These are phyloP conservation scores for Lotmaria passim DNA, from an alignment of 208 protist genomes.

Conservation along the genomic window DNA sequence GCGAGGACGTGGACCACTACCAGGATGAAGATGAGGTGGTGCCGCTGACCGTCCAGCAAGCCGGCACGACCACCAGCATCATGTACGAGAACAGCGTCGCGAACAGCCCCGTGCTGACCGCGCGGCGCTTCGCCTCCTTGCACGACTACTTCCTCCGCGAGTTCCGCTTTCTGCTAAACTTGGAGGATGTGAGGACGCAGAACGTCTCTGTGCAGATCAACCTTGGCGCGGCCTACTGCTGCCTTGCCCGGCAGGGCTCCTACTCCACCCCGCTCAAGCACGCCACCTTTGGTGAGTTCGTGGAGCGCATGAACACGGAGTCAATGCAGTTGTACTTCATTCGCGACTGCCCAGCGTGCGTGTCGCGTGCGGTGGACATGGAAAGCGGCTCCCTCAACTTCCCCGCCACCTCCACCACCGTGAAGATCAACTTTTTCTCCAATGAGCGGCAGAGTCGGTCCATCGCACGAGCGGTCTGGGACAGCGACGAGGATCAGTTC, in stretches of 20 bases:
- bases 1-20: slow-evolving; percentile 56
- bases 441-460: slow-evolving; percentile 81
- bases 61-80: slow-evolving; percentile 13
- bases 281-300: slow-evolving; percentile 82
- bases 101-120: slow-evolving; percentile 78
- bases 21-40: slow-evolving; percentile 52
- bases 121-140: slow-evolving; percentile 64
- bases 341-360: slow-evolving; percentile 75
- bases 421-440: slow-evolving; percentile 86
- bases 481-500: slow-evolving; percentile 75
- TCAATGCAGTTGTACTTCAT: slow-evolving; percentile 90
- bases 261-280: slow-evolving; percentile 83
- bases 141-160: slow-evolving; percentile 77
- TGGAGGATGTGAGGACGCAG: slow-evolving; percentile 79
- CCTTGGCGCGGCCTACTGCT: slow-evolving; percentile 86
- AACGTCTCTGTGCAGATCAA: slow-evolving; percentile 78
- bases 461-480: slow-evolving; percentile 82
- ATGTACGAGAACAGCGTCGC: slow-evolving; percentile 52
- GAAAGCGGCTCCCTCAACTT: slow-evolving; percentile 75
- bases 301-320: slow-evolving; percentile 87
- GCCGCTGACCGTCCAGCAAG: slow-evolving; percentile 55
- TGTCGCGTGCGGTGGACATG: slow-evolving; percentile 82
- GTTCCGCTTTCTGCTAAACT: slow-evolving; percentile 61
- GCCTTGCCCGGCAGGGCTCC: slow-evolving; percentile 72
- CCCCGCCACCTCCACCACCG: slow-evolving; percentile 66